Base-by-base conservation (phyloP, 108 stramenopile species). In the Skeletonema tropicum region DNA sequence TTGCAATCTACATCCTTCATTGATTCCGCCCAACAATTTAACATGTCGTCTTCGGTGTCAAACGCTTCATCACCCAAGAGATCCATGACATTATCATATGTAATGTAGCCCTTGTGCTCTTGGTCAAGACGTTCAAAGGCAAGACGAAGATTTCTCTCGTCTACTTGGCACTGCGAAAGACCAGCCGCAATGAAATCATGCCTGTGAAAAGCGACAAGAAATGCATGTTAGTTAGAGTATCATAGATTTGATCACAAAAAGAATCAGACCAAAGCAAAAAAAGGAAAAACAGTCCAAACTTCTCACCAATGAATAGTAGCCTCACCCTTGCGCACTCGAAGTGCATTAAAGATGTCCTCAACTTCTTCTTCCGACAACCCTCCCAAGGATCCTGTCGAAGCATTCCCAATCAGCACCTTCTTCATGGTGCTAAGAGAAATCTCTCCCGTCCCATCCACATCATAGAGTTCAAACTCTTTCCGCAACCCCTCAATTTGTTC, bases 171-270 rank as follows among this genome's bases (percentile, higher is more conserved):
- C 78, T 96, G 95, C 6, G 83, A 84, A 32, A 96, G 70, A 14
- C 92, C 92, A 12, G 95, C 95, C 3, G 95, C 95, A 71, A 96
- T 93, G 69, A 96, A 96, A 68, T 94, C 94, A 64, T 94, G 94
- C 80, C 80, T 55, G 23, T 55, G 23, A 6, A 55, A 9, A 55
- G 6, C 5, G 5, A 23, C 9, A 10, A 55, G 23, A 25, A 0
- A 23, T 21, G 15, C 1, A 25, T 23, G 19, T 49, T 17, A 23
- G 52, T 21, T 17, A 23, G 52, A 7, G 48, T 29, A 29, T 2
- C 1, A 29, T 17, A 21, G 48, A 49, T 49, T 49, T 19, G 19
- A 21, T 49, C 48, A 49, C 3, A 13, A 12, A 41, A 12, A 45
- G 42, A n/a, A 45, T 45, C 42, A 45, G 15, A 45, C 11, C 15